These are phyloP conservation scores for Acanthamoeba lenticulata DNA, from an alignment of 208 protist species.

Conservation along the genomic window DNA sequence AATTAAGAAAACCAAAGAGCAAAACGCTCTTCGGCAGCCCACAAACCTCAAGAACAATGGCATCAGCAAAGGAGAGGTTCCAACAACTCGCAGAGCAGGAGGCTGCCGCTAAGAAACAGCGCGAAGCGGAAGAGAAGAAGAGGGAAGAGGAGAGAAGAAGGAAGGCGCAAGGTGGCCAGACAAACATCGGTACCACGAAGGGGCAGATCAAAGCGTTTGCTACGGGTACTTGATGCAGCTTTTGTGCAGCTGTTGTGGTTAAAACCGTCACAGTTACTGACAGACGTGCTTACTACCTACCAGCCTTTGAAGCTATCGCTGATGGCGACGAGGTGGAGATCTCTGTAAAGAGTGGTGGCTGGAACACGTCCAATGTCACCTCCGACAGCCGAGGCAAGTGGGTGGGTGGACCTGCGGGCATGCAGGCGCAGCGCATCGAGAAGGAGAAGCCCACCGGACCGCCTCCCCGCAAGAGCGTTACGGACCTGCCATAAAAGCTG, in stretches of 20 bases:
- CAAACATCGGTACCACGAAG: constrained; percentile 40
- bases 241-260: background rate
- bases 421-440: constrained; percentile 18
- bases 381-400: constrained; percentile 66
- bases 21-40: background rate
- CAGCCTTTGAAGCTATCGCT: constrained; percentile 58
- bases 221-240: background rate
- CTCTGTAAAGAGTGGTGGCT: constrained; percentile 27
- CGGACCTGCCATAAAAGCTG: background rate
- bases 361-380: constrained; percentile 52
- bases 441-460: background rate
- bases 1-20: background rate
- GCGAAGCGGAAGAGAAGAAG: constrained; percentile 43
- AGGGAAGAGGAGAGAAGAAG: background rate
- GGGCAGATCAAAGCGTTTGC: constrained; percentile 62
- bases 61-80: constrained; percentile 39
- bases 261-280: background rate
- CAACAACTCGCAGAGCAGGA: constrained; percentile 48
- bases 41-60: background rate
- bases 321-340: constrained; percentile 61
- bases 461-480: constrained; percentile 5
- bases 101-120: background rate
- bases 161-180: constrained; percentile 3
- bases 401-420: constrained; percentile 37
- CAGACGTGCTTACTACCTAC: background rate